These are phyloP conservation scores for Claviceps sp. DNA, from an alignment of 2,329 filamentous ascomycete genomes.

Conservation along the genomic window DNA sequence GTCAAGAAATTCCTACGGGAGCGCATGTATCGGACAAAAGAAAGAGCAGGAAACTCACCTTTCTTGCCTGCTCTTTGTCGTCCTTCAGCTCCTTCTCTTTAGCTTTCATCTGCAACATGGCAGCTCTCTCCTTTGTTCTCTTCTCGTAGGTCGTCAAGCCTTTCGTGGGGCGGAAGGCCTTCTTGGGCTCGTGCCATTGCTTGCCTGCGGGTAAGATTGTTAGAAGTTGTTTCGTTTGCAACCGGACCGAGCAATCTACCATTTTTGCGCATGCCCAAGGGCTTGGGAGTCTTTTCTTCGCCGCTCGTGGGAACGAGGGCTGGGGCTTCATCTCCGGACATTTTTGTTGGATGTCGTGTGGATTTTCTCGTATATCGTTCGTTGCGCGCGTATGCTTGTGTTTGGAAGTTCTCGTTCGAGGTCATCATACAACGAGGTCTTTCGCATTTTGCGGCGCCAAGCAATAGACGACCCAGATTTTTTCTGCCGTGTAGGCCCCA, in stretches of 20 bases:
- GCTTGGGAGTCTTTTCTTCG: conserved; percentile 23
- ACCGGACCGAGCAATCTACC: conserved; percentile 35
- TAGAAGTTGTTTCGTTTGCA: conserved; percentile 4
- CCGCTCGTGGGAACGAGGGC: conserved; percentile 5
- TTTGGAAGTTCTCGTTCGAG: neutral
- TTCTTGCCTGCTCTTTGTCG: conserved; percentile 80
- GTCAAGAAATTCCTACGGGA: too few species aligned
- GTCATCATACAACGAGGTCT: neutral
- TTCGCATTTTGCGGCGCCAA: neutral
- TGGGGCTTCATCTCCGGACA: conserved; percentile 3
- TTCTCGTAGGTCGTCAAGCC: conserved; percentile 71
- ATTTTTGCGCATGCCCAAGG: conserved; percentile 66
- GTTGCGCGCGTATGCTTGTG: neutral
- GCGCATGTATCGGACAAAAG: neutral
- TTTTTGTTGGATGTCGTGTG: neutral
- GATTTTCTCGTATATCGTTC: neutral
- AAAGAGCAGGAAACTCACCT: conserved; percentile 38
- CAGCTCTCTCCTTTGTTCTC: conserved; percentile 56
- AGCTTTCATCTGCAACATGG: conserved; percentile 67
- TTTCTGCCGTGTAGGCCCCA: conserved; percentile 1
- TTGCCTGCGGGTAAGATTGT: conserved; percentile 50
- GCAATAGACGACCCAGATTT: neutral
- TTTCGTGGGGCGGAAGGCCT: conserved; percentile 69
- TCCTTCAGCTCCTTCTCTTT: conserved; percentile 93
- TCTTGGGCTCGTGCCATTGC: conserved; percentile 79